Base-by-base conservation (phyloP, 2,329 filamentous ascomycete genomes). In the Lecanicillium sp. region DNA sequence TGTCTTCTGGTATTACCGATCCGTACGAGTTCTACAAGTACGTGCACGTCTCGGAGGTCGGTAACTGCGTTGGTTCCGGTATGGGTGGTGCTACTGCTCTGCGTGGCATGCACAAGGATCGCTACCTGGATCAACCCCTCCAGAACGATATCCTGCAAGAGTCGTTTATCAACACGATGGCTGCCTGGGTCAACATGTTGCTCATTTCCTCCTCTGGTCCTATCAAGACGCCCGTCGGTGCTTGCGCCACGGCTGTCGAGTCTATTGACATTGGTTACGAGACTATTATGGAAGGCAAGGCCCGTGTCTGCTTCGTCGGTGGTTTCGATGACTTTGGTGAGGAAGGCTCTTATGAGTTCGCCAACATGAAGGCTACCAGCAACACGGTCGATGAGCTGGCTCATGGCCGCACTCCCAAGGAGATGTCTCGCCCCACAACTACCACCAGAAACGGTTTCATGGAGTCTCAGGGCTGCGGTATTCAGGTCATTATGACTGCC, bases 1-100 rank as follows among this genome's bases (percentile, higher is more conserved):
- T 98, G 37, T 84, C 87, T 20, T 84, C 87, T 46, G 92, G 92
- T 80, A 90, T 98, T 61, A 97, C 92, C 18, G 94, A 98, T 59
- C 94, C 92, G 15, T 98, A 97, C 59, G 92, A 98, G 68, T 97
- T 98, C 69, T 98, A 98, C 78, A 89, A 97, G 72, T 98, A 98
- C 56, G 89, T 98, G 46, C 92, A 98, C 63, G 80, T 98, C 44
- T 97, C 92, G 7, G 87, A 98, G 59, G 86, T 98, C 37, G 92
- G 92, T 62, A 98, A 98, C 75, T 97, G 90, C 59, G 81, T 98
- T 51, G 92, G 92, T 64, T 98, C 94, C 22, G 92, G 94, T 73
- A 95, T 98, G 71, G 92, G 92, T 75, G 94, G 92, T 67, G 84
- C 88, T 44, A 79, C 79, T 53, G 92, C 92, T 53, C 77, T 98